These are phyloP conservation scores for Chrysanthemum seticuspe DNA, from an alignment of 129 eudicot genomes.

Conservation along the genomic window DNA sequence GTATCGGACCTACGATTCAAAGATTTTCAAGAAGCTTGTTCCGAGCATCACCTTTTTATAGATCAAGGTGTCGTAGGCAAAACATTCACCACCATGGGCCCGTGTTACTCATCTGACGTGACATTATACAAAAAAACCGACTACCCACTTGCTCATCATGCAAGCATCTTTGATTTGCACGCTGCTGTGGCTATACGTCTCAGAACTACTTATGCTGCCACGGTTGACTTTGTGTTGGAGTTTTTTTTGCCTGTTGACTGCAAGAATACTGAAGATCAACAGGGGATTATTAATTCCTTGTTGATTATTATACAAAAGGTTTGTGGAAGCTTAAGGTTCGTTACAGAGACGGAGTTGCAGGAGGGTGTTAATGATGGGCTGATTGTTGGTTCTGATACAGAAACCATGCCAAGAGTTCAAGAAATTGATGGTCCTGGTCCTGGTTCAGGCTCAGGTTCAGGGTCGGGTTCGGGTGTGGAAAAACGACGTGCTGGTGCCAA, in stretches of 20 bases:
- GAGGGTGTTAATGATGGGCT: constrained; percentile 35
- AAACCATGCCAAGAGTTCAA: constrained; percentile 12
- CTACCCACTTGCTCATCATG: constrained; percentile 90
- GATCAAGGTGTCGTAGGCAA: constrained; percentile 87
- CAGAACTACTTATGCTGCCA: constrained; percentile 50
- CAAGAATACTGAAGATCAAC: constrained; percentile 53
- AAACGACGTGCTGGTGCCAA: constrained; percentile 58
- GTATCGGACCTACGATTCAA: constrained; percentile 42
- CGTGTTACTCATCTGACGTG: constrained; percentile 67
- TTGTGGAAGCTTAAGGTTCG: constrained; percentile 58
- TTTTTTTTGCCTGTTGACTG: constrained; percentile 75
- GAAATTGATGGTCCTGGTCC: constrained; percentile 17
- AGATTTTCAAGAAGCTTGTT: constrained; percentile 86
- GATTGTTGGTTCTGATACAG: constrained; percentile 30
- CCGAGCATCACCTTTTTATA: constrained; percentile 79
- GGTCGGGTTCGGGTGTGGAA: constrained; percentile 47
- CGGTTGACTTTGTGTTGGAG: constrained; percentile 82
- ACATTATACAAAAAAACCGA: constrained; percentile 66
- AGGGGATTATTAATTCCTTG: constrained; percentile 51
- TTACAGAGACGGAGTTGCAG: constrained; percentile 66
- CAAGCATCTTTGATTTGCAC: constrained; percentile 63
- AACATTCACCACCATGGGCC: constrained; percentile 67
- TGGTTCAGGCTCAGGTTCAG: constrained; percentile 21
- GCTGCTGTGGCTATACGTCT: constrained; percentile 94
- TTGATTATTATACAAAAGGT: constrained; percentile 55